Conservation (phyloP, 441 rosid genomes). For the Breynia disticha region DNA sequence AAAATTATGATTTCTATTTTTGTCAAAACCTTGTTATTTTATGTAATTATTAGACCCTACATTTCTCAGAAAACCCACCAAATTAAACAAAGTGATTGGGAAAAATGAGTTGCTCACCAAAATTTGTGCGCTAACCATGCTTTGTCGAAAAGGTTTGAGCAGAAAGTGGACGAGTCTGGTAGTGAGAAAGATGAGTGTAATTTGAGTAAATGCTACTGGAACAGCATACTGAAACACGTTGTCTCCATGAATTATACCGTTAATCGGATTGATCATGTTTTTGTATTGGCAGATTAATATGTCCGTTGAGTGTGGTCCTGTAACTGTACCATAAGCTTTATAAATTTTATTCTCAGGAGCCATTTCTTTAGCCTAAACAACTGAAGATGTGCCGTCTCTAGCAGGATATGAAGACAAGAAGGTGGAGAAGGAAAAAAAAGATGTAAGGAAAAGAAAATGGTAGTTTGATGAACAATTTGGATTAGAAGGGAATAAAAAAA, state of each 20-base stretch:
- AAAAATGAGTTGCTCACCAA: conserved; percentile 3
- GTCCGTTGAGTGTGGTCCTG: conserved; percentile 7
- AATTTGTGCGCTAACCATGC: conserved; percentile 6
- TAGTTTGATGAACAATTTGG: neutral
- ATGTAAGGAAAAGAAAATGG: neutral
- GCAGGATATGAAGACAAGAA: neutral
- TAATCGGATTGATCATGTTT: neutral
- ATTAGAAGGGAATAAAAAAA: neutral
- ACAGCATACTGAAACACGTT: neutral
- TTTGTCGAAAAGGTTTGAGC: conserved; percentile 9
- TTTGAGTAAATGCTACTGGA: conserved; percentile 4
- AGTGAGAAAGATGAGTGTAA: conserved; percentile 4
- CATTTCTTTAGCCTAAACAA: neutral
- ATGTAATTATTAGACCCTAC: too few relatives aligned
- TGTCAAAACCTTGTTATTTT: too few relatives aligned
- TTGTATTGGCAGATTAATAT: neutral
- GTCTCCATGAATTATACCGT: conserved; percentile 2
- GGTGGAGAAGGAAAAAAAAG: neutral
- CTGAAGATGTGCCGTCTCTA: neutral
- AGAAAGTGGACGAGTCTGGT: conserved; percentile 3
- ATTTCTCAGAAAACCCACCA: too few relatives aligned
- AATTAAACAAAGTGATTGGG: neutral
- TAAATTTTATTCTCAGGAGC: neutral
- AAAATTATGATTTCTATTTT: too few relatives aligned
- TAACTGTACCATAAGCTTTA: neutral